Evolutionary conservation across 495 filamentous ascomycete species (phyloP).

Genomic region (Cryomyces minteri): DNA sequence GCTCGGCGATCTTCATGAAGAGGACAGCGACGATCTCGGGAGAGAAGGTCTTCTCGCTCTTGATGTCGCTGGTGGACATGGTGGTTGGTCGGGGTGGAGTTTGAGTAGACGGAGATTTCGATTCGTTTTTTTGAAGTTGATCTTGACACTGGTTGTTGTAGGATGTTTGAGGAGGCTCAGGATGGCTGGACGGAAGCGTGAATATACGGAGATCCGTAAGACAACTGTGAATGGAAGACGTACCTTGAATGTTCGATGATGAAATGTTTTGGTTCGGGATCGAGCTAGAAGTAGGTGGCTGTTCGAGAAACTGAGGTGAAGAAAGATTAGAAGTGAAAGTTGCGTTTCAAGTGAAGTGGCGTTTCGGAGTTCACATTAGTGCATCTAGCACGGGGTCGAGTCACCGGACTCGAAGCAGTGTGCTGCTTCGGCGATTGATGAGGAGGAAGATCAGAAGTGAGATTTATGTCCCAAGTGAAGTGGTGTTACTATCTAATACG

Average conservation of each 20-base stretch:
- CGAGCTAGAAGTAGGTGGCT: neutral
- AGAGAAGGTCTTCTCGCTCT: neutral
- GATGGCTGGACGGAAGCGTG: neutral
- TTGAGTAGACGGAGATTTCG: neutral
- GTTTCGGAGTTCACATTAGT: neutral
- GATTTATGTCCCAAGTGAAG: neutral
- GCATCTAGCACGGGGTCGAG: neutral
- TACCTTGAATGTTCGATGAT: neutral
- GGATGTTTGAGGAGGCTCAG: neutral
- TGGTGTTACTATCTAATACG: neutral
- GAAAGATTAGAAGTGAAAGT: neutral
- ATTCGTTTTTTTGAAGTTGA: neutral
- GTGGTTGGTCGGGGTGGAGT: neutral
- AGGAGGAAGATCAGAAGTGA: too few relatives aligned
- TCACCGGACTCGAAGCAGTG: too few relatives aligned
- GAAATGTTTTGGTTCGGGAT: neutral
- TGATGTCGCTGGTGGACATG: neutral
- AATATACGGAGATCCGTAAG: neutral
- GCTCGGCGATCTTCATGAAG: neutral
- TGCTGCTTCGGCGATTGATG: too few relatives aligned
- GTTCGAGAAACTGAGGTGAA: neutral
- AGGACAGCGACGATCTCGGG: constrained; percentile 5
- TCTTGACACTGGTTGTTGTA: neutral
- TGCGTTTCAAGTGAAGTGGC: too few relatives aligned
- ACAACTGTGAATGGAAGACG: neutral